A percentile compares a stretch with the other conserved stretches of the same genome.
Evolutionary conservation across 1,284 basidiomycete genomes (phyloP).

Genomic region (Microbotryomycetes sp.): DNA sequence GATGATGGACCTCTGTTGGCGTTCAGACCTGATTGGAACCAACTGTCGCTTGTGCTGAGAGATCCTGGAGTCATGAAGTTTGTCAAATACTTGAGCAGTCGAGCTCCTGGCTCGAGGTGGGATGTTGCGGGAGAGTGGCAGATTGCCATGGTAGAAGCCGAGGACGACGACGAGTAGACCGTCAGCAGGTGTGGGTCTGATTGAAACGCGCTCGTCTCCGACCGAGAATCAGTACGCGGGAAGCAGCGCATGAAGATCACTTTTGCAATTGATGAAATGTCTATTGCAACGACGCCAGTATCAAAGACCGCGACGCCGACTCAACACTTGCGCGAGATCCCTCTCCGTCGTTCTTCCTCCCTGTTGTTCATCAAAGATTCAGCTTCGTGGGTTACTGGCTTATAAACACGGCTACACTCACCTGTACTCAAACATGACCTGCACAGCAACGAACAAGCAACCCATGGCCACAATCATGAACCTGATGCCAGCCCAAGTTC

Average conservation of each 20-base stretch:
- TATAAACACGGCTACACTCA: slow-evolving; percentile 3
- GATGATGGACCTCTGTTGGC: slow-evolving; percentile 83
- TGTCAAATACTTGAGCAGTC: slow-evolving; percentile 85
- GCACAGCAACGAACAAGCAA: slow-evolving; percentile 73
- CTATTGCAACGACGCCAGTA: no score
- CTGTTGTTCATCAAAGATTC: slow-evolving; percentile 38
- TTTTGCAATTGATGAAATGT: no score
- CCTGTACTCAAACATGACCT: slow-evolving; percentile 93
- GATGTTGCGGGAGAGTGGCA: slow-evolving; percentile 85
- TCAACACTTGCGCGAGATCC: slow-evolving; percentile 57
- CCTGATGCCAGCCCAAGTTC: slow-evolving; percentile 57
- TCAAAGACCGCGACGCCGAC: no score
- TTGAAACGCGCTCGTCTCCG: no score
- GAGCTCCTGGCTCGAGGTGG: slow-evolving; percentile 80
- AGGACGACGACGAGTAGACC: slow-evolving; percentile 36
- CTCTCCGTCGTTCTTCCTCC: slow-evolving; percentile 54
- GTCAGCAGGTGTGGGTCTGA: background rate
- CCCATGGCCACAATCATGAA: slow-evolving; percentile 60
- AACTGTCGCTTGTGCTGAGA: slow-evolving; percentile 77
- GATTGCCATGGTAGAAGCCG: slow-evolving; percentile 51
- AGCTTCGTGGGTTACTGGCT: background rate
- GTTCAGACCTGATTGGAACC: slow-evolving; percentile 85
- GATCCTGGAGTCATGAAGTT: slow-evolving; percentile 91
- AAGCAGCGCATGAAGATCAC: no score
- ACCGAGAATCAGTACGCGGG: no score